Conservation (phyloP, 2,329 filamentous ascomycete species). For the Aspergillus sp. region DNA sequence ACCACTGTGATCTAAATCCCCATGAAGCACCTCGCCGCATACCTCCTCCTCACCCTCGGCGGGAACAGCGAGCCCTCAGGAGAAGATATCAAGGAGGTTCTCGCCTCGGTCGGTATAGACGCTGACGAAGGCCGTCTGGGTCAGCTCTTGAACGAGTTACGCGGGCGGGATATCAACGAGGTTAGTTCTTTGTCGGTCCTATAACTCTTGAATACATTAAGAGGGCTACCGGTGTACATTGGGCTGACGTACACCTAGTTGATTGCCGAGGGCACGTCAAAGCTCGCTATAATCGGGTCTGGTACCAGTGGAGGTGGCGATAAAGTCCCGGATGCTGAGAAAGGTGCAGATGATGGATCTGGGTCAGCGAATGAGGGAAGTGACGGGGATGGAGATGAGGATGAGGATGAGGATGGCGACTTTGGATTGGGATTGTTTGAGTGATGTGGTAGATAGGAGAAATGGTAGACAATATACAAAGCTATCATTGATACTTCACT, state of each 20-base stretch:
- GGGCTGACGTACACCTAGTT: not conserved
- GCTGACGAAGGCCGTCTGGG: slow-evolving; percentile 81
- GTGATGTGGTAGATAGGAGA: not conserved
- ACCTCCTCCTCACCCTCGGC: slow-evolving; percentile 92
- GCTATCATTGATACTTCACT: no score
- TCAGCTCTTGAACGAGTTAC: slow-evolving; percentile 77
- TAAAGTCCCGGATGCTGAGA: not conserved
- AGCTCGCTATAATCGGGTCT: not conserved
- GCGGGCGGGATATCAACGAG: slow-evolving; percentile 74
- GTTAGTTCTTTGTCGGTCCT: slow-evolving; percentile 54
- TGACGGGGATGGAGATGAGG: not conserved
- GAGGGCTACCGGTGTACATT: no score
- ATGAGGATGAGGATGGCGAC: not conserved
- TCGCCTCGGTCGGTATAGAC: slow-evolving; percentile 92
- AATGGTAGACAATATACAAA: no score
- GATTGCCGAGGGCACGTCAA: not conserved
- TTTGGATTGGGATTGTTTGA: slow-evolving; percentile 1
- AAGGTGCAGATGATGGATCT: not conserved
- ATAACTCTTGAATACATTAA: no score
- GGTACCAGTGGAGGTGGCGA: not conserved
- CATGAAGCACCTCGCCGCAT: slow-evolving; percentile 99
- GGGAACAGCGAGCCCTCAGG: slow-evolving; percentile 88
- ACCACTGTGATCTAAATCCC: not conserved
- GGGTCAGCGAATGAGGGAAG: not conserved
- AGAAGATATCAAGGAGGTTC: slow-evolving; percentile 80